Base-by-base conservation (phyloP, 192 early-diverging fungal genomes). In the Spinellus fusiger region DNA sequence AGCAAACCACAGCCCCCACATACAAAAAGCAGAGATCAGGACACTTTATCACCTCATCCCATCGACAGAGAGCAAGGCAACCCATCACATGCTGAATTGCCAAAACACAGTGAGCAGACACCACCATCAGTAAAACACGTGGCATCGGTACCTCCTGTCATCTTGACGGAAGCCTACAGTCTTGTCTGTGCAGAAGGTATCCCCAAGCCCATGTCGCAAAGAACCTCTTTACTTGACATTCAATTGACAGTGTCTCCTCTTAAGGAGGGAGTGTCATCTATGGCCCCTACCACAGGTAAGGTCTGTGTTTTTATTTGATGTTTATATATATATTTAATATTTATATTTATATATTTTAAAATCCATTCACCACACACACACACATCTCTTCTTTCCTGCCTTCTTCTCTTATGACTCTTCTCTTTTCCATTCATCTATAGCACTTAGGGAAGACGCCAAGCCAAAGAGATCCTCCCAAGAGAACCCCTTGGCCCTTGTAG, bases 51-150 rank as follows among this genome's bases (percentile, higher is more conserved):
- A n/a, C n/a, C n/a, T n/a, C n/a, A n/a, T n/a, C n/a, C n/a, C n/a
- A n/a, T n/a, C n/a, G n/a, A n/a, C n/a, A n/a, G n/a, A 44, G 18
- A 44, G 15, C 40, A 44, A 18, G 40, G 40, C 18, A 44, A 18
- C 18, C 40, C 40, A 44, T 44, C 40, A 44, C 40, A 44, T 44
- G 40, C 15, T 12, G 40, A 44, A 12, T 44, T 44, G 40, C 40
- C 40, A n/a, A 44, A 44, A 44, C 40, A n/a, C 40, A 12, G 18
- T n/a, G 40, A 44, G 18, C 15, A n/a, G 10, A n/a, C 40, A n/a
- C 40, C 40, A n/a, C n/a, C n/a, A n/a, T n/a, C n/a, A n/a, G n/a
- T n/a, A 44, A 44, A 44, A 44, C 40, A 44, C 40, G 40, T 44
- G 40, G 40, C n/a, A n/a, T n/a, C n/a, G n/a, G n/a, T n/a, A n/a